Evolutionary conservation across 768 basidiomycete species (phyloP), one percentile per base, ranked within the genome.

Genomic region (Jaapia argillacea): DNA sequence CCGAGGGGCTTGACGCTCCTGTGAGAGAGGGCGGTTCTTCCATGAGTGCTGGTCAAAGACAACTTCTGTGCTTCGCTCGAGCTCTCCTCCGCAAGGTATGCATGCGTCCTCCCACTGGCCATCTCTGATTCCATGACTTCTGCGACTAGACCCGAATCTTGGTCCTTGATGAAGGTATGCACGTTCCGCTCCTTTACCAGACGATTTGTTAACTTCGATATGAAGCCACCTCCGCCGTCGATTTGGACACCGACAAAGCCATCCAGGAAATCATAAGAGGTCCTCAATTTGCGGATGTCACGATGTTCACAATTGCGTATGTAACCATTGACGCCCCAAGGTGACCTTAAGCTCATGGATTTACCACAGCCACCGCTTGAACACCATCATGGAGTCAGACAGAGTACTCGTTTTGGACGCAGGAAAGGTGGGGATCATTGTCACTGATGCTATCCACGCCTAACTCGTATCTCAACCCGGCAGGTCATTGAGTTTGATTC

Each of bases 251-350:
- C 6, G 91, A 94, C 57, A 74, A 74, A 45, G 84, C 84, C 23
- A 86, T 93, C 49, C 91, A 96, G 65, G 79, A 81, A 7, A 90
- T 91, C 48, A 85, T 94, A 37, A 74, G 79, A 22, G 87, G 90
- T 5, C 73, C 81, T 3, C 74, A 82, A 24, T 94, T 93, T 56
- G 63, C 70, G 2, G 63, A 82, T 45, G 80, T 85, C 12, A 92
- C 90, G 7, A 89, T 91, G 45, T 61, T 94, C 42, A 91, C 87
- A 12, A 89, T 91, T 53, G 88, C 87, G 78, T 87, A 64, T 54
- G 77, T 71, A n/a, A n/a, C n/a, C 14, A 24, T 47, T 49, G 42
- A 20, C 26, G 10, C 10, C 41, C 38, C 6, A 31, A 25, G n/a
- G 5, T 14, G 27, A 13, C 35, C 16, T 40, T n/a, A 23, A 7